Conservation (phyloP, 2,329 filamentous ascomycete species). For the Aspergillus pseudonomiae region DNA sequence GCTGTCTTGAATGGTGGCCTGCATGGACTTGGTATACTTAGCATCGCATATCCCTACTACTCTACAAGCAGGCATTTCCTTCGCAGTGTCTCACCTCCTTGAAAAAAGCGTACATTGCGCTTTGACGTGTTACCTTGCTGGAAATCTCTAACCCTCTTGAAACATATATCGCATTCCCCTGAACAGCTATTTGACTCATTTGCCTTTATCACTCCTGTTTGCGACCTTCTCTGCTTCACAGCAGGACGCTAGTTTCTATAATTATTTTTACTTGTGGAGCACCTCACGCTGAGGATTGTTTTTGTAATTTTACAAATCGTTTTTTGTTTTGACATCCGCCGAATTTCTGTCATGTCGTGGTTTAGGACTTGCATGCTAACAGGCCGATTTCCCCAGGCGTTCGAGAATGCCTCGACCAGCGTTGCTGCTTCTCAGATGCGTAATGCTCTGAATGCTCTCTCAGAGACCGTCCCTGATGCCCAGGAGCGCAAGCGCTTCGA, state of each 20-base stretch:
- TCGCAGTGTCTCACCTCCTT: neutral
- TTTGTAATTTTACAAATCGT: too few species aligned
- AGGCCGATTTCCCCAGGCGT: slow-evolving; percentile 66
- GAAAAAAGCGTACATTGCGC: neutral
- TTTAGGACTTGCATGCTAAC: slow-evolving; percentile 2
- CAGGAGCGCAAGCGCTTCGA: slow-evolving; percentile 80
- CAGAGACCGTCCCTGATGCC: slow-evolving; percentile 84
- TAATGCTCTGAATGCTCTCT: slow-evolving; percentile 90
- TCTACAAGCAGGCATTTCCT: neutral
- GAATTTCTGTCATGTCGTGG: neutral
- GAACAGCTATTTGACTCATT: neutral
- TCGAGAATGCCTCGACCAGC: slow-evolving; percentile 98
- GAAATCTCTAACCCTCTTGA: neutral
- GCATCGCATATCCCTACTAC: neutral
- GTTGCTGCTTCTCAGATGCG: slow-evolving; percentile 99
- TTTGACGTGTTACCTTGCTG: neutral
- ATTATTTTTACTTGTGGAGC: too few species aligned
- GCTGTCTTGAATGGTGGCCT: neutral
- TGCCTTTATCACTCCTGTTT: neutral
- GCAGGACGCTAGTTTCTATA: too few species aligned
- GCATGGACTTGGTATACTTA: neutral
- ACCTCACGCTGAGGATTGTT: too few species aligned
- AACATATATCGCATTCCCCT: neutral
- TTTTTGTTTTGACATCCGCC: neutral
- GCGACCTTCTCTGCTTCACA: too few species aligned